Evolutionary conservation across 2,329 filamentous ascomycete genomes (phyloP).

Genomic region (Chrysosporium keratinophilum): DNA sequence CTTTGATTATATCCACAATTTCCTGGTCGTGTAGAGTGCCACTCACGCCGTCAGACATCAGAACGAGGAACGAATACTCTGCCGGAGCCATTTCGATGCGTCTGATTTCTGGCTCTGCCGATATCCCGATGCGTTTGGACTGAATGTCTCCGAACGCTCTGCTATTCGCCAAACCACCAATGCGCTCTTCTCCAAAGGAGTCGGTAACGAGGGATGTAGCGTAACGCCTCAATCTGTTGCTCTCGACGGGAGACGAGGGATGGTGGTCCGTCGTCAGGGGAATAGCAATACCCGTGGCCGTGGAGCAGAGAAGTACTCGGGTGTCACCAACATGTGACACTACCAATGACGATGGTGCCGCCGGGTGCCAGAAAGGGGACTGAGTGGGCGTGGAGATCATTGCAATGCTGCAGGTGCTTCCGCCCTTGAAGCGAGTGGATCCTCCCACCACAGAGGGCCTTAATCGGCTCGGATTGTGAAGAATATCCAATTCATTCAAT

Average conservation of each 20-base stretch:
- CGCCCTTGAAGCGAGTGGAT: conserved; percentile 72
- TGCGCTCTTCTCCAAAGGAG: conserved; percentile 93
- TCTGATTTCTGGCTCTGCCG: conserved; percentile 80
- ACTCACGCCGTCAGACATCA: conserved; percentile 81
- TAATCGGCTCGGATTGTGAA: conserved; percentile 51
- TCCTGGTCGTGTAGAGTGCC: conserved; percentile 84
- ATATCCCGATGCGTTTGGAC: conserved; percentile 85
- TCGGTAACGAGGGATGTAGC: conserved; percentile 83
- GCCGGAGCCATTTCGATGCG: conserved; percentile 69
- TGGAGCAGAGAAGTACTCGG: conserved; percentile 79
- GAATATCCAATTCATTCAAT: conserved; percentile 73
- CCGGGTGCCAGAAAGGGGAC: conserved; percentile 89
- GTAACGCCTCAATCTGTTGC: conserved; percentile 71
- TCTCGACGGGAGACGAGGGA: conserved; percentile 75
- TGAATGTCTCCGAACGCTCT: conserved; percentile 88
- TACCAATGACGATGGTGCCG: conserved; percentile 69
- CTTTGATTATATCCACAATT: conserved; percentile 90
- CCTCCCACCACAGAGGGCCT: conserved; percentile 54
- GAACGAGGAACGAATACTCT: conserved; percentile 78
- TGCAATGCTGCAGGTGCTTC: conserved; percentile 80
- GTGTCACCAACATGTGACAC: conserved; percentile 92
- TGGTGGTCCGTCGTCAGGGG: conserved; percentile 87
- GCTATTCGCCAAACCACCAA: conserved; percentile 85
- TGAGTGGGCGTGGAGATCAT: conserved; percentile 87
- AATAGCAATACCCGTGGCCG: conserved; percentile 65